Evolutionary conservation across 2,329 filamentous ascomycete species (phyloP), one percentile per base, ranked within the genome.

Genomic region (Hypoxylon sp.): DNA sequence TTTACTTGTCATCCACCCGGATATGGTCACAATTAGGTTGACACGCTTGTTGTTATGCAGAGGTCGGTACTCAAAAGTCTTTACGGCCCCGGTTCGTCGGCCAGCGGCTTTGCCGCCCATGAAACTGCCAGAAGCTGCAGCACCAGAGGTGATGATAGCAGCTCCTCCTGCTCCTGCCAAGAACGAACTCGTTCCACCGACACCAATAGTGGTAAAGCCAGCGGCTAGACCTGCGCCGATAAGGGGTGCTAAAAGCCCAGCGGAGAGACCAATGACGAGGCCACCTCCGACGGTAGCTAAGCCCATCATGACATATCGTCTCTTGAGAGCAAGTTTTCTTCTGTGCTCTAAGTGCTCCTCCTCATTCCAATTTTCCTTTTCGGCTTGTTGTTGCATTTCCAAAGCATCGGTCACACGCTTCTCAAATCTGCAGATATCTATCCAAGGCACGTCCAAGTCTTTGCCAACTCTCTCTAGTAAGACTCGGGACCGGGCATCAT

Each of bases 1-100:
- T 77, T 97, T 98, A 75, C 97, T 96, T 44, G 93, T 98, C 92
- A 99, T 97, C 96, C 96, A 99, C 2, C 96, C 96, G 0, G 95
- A 94, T 31, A 99, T 89, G 0, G 96, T 98, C 42, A 99, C 90
- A 70, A 99, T 96, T 31, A 99, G 86, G 75, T 99, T 98, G 42
- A 98, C 93, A 64, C 94, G 88, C 81, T 99, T 99, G 81, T 98
- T 98, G 82, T 99, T 99, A 83, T 98, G 94, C 50, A 99, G 83
- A 6, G 96, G 96, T 48, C 95, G 89, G 78, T 98, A 99, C 80
- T 99, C 96, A 76, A 98, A 99, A 0, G 96, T 99, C 80, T 91
- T 94, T 64, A 99, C 97, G 1, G 94, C 91, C 13, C 96, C 95
- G 1, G 93, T 98, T 73, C 96, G 88, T 74, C 94, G 88, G 75